Percentiles rank a stretch among this genome's conserved stretches.
These are phyloP conservation scores for Kwoniella sp. DNA, from an alignment of 768 basidiomycete genomes.

Conservation along the genomic window DNA sequence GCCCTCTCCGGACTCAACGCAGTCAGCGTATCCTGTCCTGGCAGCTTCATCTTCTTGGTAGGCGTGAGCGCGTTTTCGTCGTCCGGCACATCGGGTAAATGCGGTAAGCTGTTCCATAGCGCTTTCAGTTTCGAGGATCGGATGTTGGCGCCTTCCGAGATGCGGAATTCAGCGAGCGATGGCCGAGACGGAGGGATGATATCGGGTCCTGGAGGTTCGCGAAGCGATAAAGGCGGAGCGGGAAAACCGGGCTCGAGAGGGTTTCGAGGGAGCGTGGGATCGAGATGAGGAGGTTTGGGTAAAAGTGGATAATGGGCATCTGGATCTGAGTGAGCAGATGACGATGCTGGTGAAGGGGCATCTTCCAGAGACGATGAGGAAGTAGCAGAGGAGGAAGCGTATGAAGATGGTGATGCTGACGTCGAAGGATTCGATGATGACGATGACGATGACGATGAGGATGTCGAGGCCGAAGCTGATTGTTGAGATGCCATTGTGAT, in stretches of 20 bases:
- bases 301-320: slow-evolving; percentile 18
- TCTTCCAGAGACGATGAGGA: slow-evolving; percentile 11
- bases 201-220: slow-evolving; percentile 50
- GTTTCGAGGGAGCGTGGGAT: slow-evolving; percentile 12
- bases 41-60: slow-evolving; percentile 44
- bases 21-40: slow-evolving; percentile 51
- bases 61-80: slow-evolving; percentile 30
- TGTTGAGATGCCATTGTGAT: slow-evolving; percentile 17
- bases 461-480: slow-evolving; percentile 20
- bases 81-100: slow-evolving; percentile 28
- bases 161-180: slow-evolving; percentile 52
- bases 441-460: slow-evolving; percentile 24
- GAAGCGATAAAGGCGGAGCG: slow-evolving; percentile 32
- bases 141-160: slow-evolving; percentile 45
- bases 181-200: slow-evolving; percentile 38
- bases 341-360: slow-evolving; percentile 20
- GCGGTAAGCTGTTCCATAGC: slow-evolving; percentile 52
- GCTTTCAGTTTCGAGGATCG: slow-evolving; percentile 51
- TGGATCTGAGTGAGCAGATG: slow-evolving; percentile 4
- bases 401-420: slow-evolving; percentile 30
- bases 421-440: slow-evolving; percentile 13
- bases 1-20: slow-evolving; percentile 64
- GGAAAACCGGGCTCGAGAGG: slow-evolving; percentile 37
- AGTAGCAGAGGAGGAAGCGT: slow-evolving; percentile 24
- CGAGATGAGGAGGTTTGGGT: slow-evolving; percentile 26